Evolutionary conservation across 192 early-diverging fungal species (phyloP).

Genomic region (Kappamyces sp.): DNA sequence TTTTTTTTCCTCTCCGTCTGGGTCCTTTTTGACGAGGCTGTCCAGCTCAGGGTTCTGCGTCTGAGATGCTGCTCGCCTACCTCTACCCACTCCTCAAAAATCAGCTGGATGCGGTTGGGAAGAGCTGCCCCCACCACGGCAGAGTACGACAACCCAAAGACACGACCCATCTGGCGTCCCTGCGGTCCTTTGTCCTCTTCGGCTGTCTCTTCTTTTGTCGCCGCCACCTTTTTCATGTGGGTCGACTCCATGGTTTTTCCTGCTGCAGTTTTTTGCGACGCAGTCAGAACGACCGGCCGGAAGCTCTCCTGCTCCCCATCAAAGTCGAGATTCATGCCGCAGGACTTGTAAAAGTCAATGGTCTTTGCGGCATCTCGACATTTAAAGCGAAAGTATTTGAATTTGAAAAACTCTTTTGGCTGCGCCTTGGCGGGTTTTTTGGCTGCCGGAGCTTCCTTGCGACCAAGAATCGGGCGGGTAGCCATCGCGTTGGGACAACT

Average conservation of each 20-base stretch:
- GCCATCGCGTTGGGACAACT: slow-evolving; percentile 12
- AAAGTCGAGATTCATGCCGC: slow-evolving; percentile 39
- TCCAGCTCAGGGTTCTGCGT: neutral
- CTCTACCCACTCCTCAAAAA: slow-evolving; percentile 26
- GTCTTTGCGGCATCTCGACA: slow-evolving; percentile 26
- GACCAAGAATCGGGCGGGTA: neutral
- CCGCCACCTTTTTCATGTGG: neutral
- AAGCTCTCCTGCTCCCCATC: slow-evolving; percentile 18
- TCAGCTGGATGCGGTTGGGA: slow-evolving; percentile 22
- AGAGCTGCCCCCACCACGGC: neutral
- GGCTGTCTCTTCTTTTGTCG: neutral
- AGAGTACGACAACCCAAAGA: no score
- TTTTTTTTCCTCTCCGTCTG: no score
- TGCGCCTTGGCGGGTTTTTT: neutral
- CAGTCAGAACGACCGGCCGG: neutral
- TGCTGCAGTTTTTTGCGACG: neutral
- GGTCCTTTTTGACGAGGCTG: no score
- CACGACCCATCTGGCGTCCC: neutral
- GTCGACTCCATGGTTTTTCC: slow-evolving; percentile 6
- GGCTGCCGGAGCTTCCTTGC: neutral
- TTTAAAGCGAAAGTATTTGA: slow-evolving; percentile 33
- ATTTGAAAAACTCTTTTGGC: slow-evolving; percentile 18
- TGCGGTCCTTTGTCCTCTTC: neutral
- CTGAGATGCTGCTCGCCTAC: slow-evolving; percentile 1
- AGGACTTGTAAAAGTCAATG: slow-evolving; percentile 35